Evolutionary conservation across 768 basidiomycete genomes (phyloP).

Genomic region (Calocybe cyanea): DNA sequence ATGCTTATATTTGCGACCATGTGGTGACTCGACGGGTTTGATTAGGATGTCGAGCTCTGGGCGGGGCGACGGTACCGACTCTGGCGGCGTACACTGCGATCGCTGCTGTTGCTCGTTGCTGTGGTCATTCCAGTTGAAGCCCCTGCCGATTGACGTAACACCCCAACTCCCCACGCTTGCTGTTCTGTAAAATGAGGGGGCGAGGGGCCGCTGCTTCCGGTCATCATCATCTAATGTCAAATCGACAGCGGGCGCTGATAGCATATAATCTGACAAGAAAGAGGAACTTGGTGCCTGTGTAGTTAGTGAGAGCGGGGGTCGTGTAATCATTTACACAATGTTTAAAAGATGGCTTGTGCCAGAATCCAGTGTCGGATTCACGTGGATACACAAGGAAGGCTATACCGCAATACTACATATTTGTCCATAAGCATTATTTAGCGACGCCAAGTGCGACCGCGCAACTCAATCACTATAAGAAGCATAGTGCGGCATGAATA

Average conservation of each 20-base stretch:
- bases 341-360: conserved; percentile 4
- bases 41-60: conserved; percentile 18
- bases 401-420: too few relatives aligned
- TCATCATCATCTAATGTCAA: conserved; percentile 68
- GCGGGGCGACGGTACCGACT: conserved; percentile 13
- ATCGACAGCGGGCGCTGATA: conserved; percentile 56
- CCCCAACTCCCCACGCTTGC: conserved; percentile 80
- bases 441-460: too few relatives aligned
- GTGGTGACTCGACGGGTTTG: conserved; percentile 20
- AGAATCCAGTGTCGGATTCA: conserved; percentile 1
- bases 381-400: conserved; percentile 2
- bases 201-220: conserved; percentile 53
- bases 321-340: conserved; percentile 6
- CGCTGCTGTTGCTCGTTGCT: conserved; percentile 26
- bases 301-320: conserved; percentile 8
- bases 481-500: too few relatives aligned
- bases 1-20: conserved; percentile 35
- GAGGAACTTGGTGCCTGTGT: conserved; percentile 4
- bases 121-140: conserved; percentile 67
- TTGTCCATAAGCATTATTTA: too few relatives aligned
- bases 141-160: conserved; percentile 80
- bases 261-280: conserved; percentile 38
- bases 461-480: too few relatives aligned
- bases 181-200: conserved; percentile 50
- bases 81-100: conserved; percentile 18